Evolutionary conservation across 306 rosid species (phyloP).

Genomic region (Acmispon strigosus): DNA sequence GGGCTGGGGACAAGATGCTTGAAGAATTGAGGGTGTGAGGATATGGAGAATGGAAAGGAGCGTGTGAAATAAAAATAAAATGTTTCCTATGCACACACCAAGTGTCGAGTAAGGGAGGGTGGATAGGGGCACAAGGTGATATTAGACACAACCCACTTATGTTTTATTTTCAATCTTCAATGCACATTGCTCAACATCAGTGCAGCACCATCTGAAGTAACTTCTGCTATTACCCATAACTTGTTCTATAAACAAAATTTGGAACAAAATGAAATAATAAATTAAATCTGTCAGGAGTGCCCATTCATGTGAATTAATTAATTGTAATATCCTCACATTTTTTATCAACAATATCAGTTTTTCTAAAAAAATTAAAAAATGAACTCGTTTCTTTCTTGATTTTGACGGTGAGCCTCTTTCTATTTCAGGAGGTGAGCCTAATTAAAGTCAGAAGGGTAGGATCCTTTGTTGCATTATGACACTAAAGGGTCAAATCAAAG

Average conservation of each 20-base stretch:
- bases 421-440: slow-evolving; percentile 10
- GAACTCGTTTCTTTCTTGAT: background rate
- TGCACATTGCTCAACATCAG: slow-evolving; percentile 39
- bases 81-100: slow-evolving; percentile 72
- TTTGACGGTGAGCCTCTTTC: slow-evolving; percentile 5
- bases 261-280: background rate
- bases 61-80: slow-evolving; percentile 43
- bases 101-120: slow-evolving; percentile 44
- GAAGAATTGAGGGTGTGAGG: slow-evolving; percentile 42
- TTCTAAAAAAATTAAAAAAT: background rate
- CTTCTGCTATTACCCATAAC: slow-evolving; percentile 32
- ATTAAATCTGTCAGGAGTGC: slow-evolving; percentile 23
- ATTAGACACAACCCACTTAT: slow-evolving; percentile 44
- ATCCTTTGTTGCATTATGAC: background rate
- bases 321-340: slow-evolving; percentile 9
- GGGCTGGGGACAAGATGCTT: slow-evolving; percentile 59
- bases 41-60: slow-evolving; percentile 56
- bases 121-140: slow-evolving; percentile 47
- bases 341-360: background rate
- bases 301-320: slow-evolving; percentile 27
- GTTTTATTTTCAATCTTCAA: slow-evolving; percentile 52
- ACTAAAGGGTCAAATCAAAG: slow-evolving; percentile 22
- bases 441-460: background rate
- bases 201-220: slow-evolving; percentile 18
- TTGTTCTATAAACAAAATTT: slow-evolving; percentile 21